Evolutionary conservation across 208 protist species (phyloP).

Genomic region (Lotmaria passim): DNA sequence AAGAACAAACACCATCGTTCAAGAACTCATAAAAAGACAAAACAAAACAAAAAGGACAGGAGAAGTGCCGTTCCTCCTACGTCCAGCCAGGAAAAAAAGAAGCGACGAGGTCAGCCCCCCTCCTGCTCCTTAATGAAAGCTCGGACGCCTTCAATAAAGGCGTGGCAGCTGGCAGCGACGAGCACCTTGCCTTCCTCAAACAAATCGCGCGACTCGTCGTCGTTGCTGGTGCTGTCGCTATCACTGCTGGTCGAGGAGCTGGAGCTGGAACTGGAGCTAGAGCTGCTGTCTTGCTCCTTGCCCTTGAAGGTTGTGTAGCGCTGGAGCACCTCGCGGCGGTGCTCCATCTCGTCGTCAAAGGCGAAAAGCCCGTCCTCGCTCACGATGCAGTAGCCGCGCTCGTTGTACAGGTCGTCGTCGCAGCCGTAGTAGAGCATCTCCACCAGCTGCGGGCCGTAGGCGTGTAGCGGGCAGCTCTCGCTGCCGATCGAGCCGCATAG

Average conservation of each 20-base stretch:
- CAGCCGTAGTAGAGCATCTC: conserved; percentile 79
- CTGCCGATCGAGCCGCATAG: conserved; percentile 62
- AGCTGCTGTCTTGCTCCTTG: not conserved
- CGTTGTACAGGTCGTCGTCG: conserved; percentile 68
- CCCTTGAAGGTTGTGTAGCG: conserved; percentile 40
- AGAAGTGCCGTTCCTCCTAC: too few relatives aligned
- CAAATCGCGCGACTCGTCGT: conserved; percentile 39
- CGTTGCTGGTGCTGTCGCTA: conserved; percentile 22
- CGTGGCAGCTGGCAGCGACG: conserved; percentile 57
- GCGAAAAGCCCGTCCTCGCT: conserved; percentile 67
- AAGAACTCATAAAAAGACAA: not conserved
- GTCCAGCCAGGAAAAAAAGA: not conserved
- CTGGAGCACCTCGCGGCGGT: conserved; percentile 35
- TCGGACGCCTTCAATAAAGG: conserved; percentile 68
- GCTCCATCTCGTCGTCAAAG: conserved; percentile 57
- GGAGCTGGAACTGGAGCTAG: conserved; percentile 9
- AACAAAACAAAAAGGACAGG: too few relatives aligned
- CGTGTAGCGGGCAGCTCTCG: conserved; percentile 50
- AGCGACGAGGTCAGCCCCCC: not conserved
- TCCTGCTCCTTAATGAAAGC: conserved; percentile 52
- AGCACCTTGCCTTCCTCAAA: conserved; percentile 61
- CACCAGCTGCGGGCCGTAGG: conserved; percentile 53
- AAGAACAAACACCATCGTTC: not conserved
- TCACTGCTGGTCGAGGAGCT: conserved; percentile 25
- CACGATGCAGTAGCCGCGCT: conserved; percentile 85